phyloP scores from a whole-genome alignment of 148 eudicot genomes.

The Heliamphora exappendiculata region DNA sequence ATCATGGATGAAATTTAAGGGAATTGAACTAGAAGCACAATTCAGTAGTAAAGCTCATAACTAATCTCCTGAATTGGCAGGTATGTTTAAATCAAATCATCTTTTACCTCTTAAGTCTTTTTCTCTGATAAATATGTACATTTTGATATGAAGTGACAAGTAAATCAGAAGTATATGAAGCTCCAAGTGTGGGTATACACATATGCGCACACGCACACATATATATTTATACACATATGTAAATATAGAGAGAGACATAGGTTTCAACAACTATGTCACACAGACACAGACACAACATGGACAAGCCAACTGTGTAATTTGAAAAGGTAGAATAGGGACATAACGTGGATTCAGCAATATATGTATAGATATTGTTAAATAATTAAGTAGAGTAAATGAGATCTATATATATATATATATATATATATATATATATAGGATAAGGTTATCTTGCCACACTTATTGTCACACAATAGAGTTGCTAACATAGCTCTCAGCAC shows the following conservation, averaged over 20 bases:
- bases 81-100: neutral
- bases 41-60: neutral
- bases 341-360: neutral
- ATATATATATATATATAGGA: too few relatives aligned
- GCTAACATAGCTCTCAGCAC: neutral
- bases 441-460: too few relatives aligned
- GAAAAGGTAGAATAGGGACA: neutral
- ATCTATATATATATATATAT: neutral
- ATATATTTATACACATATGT: neutral
- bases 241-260: neutral
- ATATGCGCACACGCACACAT: too few relatives aligned
- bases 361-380: neutral
- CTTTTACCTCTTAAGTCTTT: neutral
- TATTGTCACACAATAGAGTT: constrained; percentile 3
- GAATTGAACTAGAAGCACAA: neutral
- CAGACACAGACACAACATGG: neutral
- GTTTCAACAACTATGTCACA: too few relatives aligned
- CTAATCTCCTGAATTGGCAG: neutral
- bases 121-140: neutral
- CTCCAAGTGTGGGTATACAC: neutral
- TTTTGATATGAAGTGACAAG: neutral
- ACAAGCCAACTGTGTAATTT: neutral
- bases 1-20: neutral
- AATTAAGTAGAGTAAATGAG: neutral
- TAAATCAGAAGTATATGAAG: neutral